Evolutionary conservation across 805 yeast genomes (phyloP), one percentile per base, ranked within the genome.

Genomic region (Metschnikowia reukaufii): DNA sequence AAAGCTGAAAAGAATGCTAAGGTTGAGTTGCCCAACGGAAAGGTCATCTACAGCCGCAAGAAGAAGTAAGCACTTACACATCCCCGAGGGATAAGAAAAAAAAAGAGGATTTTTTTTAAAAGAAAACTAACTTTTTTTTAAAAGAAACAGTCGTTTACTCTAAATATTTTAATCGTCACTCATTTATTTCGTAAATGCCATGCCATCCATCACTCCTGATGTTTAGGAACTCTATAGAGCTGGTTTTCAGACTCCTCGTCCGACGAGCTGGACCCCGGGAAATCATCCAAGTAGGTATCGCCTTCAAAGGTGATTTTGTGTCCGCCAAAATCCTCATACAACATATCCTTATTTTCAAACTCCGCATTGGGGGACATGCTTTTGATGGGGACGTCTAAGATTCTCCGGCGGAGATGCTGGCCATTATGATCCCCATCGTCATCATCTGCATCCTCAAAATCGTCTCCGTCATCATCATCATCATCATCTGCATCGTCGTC

Each of bases 1-100:
- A 65, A 61, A 39, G 80, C 78, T 8, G 73, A 74, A 46, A 64
- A 61, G 42, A 80, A 78, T 8, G 73, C 73, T 47, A 77, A 72
- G 52, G 62, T 68, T 37, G 79, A 72, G 41, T 66, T 83, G 49
- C 84, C 85, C 8, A 83, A 82, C 57, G 88, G 88, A 0, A 82
- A 82, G 58, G 78, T 79, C 9, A 71, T 79, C 15, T 70, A 69
- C 45, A 65, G 45, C 20, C 51, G 60, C 4, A 56, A 51, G 21
- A 49, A 47, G 35, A 44, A 37, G 38, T 44, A 33, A 27, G 27
- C 13, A 13, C 20, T 18, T 15, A 7, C 27, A 35, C 4, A 25
- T 2, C 29, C 8, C 29, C 12, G 12, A 25, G 29, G 29, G 12
- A 25, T 3, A 2, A 25, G 29, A 25, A 4, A 4, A 25, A 25